Evolutionary conservation across 2,329 filamentous ascomycete genomes (phyloP).

Genomic region (Clonostachys rhizophaga): DNA sequence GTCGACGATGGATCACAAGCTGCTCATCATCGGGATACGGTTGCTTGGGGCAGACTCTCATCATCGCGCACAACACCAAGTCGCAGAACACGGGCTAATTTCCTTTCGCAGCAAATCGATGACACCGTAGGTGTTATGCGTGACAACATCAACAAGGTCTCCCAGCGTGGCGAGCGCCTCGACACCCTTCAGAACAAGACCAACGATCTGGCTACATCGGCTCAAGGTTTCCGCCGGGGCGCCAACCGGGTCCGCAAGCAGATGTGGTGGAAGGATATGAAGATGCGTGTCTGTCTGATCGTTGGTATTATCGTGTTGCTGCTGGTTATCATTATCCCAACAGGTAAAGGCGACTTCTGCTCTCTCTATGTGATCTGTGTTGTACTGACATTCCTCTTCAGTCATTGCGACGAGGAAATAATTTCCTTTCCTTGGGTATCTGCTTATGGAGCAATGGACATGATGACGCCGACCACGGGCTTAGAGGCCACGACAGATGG

Average conservation of each 20-base stretch:
- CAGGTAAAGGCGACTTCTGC: slow-evolving; percentile 50
- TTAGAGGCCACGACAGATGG: neutral
- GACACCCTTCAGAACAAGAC: slow-evolving; percentile 92
- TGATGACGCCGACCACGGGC: neutral
- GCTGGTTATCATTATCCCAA: slow-evolving; percentile 89
- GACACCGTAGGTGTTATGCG: slow-evolving; percentile 93
- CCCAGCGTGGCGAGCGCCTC: slow-evolving; percentile 84
- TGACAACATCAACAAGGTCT: slow-evolving; percentile 96
- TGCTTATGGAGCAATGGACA: neutral
- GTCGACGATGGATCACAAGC: too few relatives aligned
- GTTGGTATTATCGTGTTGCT: slow-evolving; percentile 87
- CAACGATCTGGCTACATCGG: slow-evolving; percentile 86
- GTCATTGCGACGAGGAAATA: neutral
- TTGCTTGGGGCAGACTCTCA: too few relatives aligned
- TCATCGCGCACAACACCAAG: too few relatives aligned
- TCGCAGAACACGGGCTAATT: too few relatives aligned
- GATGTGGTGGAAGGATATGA: slow-evolving; percentile 99
- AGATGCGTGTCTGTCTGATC: slow-evolving; percentile 98
- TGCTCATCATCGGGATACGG: too few relatives aligned
- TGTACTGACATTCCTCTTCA: neutral
- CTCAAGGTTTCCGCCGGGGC: slow-evolving; percentile 91
- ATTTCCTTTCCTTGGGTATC: neutral
- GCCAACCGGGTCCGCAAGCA: slow-evolving; percentile 95
- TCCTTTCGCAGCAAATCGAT: slow-evolving; percentile 77
- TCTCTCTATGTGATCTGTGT: too few relatives aligned